A percentile compares a stretch with the other conserved stretches of the same genome.
Conservation (phyloP, 306 rosid genomes). For the Cercis canadensis region DNA sequence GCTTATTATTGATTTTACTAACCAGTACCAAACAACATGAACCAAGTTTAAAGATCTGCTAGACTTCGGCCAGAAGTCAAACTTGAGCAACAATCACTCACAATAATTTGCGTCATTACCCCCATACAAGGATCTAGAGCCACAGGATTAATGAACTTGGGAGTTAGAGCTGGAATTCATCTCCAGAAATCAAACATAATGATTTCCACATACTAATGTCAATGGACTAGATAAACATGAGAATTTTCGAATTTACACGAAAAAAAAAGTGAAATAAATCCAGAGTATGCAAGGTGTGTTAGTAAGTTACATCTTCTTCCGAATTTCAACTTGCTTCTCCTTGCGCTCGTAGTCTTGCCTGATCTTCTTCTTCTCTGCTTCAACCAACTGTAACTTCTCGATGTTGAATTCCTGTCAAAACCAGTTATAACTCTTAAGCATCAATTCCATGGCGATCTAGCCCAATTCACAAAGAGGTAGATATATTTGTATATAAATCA, state of each 20-base stretch:
- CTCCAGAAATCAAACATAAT: conserved; percentile 16
- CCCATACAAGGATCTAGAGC: conserved; percentile 25
- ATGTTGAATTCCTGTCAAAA: conserved; percentile 81
- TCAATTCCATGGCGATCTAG: conserved; percentile 21
- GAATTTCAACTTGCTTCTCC: conserved; percentile 90
- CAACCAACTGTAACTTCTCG: conserved; percentile 93
- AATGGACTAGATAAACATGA: neutral
- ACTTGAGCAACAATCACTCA: conserved; percentile 8
- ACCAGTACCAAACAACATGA: neutral
- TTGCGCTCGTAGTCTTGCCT: conserved; percentile 93
- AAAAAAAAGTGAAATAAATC: neutral
- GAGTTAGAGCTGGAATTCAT: neutral
- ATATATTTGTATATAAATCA: neutral
- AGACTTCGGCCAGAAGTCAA: conserved; percentile 10
- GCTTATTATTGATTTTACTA: neutral
- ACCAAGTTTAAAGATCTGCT: conserved; percentile 1
- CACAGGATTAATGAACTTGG: neutral
- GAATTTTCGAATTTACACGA: neutral
- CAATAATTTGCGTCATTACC: conserved; percentile 4
- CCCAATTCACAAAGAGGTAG: neutral
- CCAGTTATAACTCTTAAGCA: conserved; percentile 8
- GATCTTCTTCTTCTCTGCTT: conserved; percentile 97
- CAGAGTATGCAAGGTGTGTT: neutral
- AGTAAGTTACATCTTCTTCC: conserved; percentile 79
- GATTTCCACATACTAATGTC: neutral